Percentiles rank a stretch among this genome's conserved stretches.
Evolutionary conservation across 2,329 filamentous ascomycete species (phyloP).

Genomic region (Beauveria asiatica): DNA sequence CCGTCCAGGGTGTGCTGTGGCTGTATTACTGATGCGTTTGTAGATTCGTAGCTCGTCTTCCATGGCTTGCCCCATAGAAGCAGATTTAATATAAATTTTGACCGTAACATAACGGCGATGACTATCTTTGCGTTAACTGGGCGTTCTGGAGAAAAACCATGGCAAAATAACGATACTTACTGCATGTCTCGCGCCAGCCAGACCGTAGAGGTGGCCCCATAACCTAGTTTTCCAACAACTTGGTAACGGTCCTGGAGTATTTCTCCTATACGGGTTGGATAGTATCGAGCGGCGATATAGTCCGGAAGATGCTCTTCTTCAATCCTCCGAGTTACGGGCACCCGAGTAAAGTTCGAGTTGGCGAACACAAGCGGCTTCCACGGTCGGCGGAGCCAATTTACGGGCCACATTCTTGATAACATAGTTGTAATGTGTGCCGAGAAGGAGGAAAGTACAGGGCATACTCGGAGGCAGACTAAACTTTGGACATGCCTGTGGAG

Average conservation of each 20-base stretch:
- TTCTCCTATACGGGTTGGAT: slow-evolving; percentile 18
- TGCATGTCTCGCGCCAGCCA: slow-evolving; percentile 19
- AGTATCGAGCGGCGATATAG: slow-evolving; percentile 18
- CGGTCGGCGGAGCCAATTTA: neutral
- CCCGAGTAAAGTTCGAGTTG: slow-evolving; percentile 10
- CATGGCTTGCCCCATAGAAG: slow-evolving; percentile 18
- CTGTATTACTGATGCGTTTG: neutral
- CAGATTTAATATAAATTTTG: slow-evolving; percentile 23
- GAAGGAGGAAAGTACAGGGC: neutral
- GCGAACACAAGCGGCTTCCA: neutral
- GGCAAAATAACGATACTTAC: slow-evolving; percentile 10
- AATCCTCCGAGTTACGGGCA: slow-evolving; percentile 5
- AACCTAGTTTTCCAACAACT: slow-evolving; percentile 20
- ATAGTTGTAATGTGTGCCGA: neutral
- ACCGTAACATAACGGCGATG: slow-evolving; percentile 23
- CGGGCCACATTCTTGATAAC: neutral
- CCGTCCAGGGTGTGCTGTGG: neutral
- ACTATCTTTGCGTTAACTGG: neutral
- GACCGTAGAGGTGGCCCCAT: slow-evolving; percentile 19
- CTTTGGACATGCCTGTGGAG: neutral
- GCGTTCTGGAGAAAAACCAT: neutral
- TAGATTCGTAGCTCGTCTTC: slow-evolving; percentile 35
- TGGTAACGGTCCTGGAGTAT: slow-evolving; percentile 17
- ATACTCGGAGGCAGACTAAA: no score
- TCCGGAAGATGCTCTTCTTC: slow-evolving; percentile 19